phyloP scores from a whole-genome alignment of 148 eudicot species.

The Rheum nobile region DNA sequence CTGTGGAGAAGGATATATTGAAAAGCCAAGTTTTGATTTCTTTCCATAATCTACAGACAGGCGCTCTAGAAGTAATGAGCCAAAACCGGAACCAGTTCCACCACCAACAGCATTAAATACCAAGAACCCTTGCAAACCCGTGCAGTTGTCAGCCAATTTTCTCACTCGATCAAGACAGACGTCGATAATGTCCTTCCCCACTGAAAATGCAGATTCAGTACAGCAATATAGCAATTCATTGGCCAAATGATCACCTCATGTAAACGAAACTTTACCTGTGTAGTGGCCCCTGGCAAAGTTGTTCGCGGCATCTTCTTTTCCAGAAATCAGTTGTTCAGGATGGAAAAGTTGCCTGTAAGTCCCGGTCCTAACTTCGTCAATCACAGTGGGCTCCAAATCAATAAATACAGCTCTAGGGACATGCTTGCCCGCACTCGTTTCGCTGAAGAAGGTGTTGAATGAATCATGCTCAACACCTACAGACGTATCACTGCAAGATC shows the following conservation, averaged over 20 bases:
- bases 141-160: slow-evolving; percentile 10
- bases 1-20: slow-evolving; percentile 12
- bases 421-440: slow-evolving; percentile 9
- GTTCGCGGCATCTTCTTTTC: slow-evolving; percentile 9
- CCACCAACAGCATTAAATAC: slow-evolving; percentile 10
- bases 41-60: slow-evolving; percentile 11
- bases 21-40: slow-evolving; percentile 8
- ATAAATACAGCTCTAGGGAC: slow-evolving; percentile 6
- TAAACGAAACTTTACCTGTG: slow-evolving; percentile 1
- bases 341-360: slow-evolving; percentile 9
- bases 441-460: slow-evolving; percentile 12
- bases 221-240: neutral
- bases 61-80: slow-evolving; percentile 9
- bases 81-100: slow-evolving; percentile 11
- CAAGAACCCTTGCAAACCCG: slow-evolving; percentile 12
- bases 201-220: neutral
- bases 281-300: slow-evolving; percentile 12
- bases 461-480: slow-evolving; percentile 9
- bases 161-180: slow-evolving; percentile 11
- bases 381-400: slow-evolving; percentile 12
- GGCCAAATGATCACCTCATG: neutral
- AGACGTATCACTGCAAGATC: slow-evolving; percentile 8
- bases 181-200: slow-evolving; percentile 10
- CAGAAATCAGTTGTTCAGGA: slow-evolving; percentile 9
- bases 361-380: slow-evolving; percentile 7